Evolutionary conservation across 2,329 filamentous ascomycete genomes (phyloP).

Genomic region (Neoscytalidium dimidiatum): DNA sequence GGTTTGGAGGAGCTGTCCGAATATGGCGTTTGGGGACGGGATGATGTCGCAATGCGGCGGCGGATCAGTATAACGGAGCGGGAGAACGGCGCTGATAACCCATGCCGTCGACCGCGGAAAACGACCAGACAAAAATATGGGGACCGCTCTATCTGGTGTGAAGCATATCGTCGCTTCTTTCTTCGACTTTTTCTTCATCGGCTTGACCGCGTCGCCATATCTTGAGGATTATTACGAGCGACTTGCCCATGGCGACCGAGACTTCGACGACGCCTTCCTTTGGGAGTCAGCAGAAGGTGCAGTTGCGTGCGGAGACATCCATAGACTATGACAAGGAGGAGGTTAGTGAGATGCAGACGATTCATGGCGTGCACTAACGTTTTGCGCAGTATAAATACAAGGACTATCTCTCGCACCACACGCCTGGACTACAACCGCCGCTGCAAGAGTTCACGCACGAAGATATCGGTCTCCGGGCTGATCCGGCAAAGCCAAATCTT

Average conservation of each 20-base stretch:
- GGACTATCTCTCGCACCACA: conserved; percentile 8
- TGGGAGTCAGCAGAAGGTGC: conserved; percentile 14
- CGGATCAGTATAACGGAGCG: not conserved
- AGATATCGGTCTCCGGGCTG: conserved; percentile 44
- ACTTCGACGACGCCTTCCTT: conserved; percentile 2
- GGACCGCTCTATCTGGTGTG: not conserved
- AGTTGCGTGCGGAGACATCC: conserved; percentile 11
- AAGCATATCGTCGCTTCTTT: conserved; percentile 5
- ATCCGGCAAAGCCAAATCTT: conserved; percentile 46
- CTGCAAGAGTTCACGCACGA: conserved; percentile 3
- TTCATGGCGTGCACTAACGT: not conserved
- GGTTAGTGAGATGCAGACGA: not conserved
- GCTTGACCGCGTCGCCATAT: conserved; percentile 11
- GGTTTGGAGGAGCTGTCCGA: not conserved
- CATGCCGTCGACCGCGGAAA: not conserved
- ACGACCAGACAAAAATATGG: not conserved
- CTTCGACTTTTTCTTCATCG: conserved; percentile 2
- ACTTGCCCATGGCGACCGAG: conserved; percentile 3
- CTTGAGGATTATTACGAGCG: conserved; percentile 9
- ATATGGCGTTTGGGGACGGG: conserved; percentile 10
- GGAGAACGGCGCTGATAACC: not conserved
- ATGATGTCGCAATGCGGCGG: conserved; percentile 15
- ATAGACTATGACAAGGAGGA: conserved; percentile 16
- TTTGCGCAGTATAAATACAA: conserved; percentile 12
- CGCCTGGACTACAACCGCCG: not conserved